Evolutionary conservation across 2,329 filamentous ascomycete genomes (phyloP).

Genomic region (Hypomyces perniciosus): DNA sequence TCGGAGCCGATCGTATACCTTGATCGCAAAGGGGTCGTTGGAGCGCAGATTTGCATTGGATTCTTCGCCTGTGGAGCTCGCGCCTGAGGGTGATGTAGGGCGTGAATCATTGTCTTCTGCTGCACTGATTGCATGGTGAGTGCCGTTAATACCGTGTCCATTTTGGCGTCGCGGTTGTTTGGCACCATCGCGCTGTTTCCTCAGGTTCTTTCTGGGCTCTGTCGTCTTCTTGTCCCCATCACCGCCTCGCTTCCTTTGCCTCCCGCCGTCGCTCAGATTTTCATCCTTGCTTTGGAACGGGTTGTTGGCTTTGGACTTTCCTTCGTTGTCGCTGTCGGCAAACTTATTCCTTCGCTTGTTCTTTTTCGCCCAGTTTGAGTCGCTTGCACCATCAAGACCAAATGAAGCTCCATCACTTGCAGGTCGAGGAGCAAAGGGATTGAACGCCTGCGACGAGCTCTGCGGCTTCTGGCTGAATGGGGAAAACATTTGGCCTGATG

Average conservation of each 20-base stretch:
- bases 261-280: conserved; percentile 10
- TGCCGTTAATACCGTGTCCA: conserved; percentile 6
- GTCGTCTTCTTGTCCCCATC: conserved; percentile 21
- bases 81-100: conserved; percentile 22
- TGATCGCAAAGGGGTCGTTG: conserved; percentile 39
- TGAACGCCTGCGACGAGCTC: conserved; percentile 29
- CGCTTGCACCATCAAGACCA: conserved; percentile 26
- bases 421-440: conserved; percentile 29
- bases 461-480: conserved; percentile 31
- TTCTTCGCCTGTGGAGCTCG: conserved; percentile 16
- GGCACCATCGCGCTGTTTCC: conserved; percentile 8
- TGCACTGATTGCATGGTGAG: conserved; percentile 7
- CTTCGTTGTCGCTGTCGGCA: conserved; percentile 23
- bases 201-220: conserved; percentile 11
- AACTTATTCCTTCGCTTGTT: conserved; percentile 21
- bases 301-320: conserved; percentile 20
- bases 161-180: conserved; percentile 7
- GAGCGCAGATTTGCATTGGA: conserved; percentile 18
- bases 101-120: conserved; percentile 16
- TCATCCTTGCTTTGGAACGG: conserved; percentile 19
- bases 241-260: conserved; percentile 16
- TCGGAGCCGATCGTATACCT: conserved; percentile 47
- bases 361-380: conserved; percentile 22
- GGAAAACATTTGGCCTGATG: conserved; percentile 35
- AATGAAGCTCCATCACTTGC: conserved; percentile 23